A percentile compares a stretch with the other conserved stretches of the same genome.
Evolutionary conservation across 2,329 filamentous ascomycete species (phyloP).

Genomic region (Colletotrichum falcatum): DNA sequence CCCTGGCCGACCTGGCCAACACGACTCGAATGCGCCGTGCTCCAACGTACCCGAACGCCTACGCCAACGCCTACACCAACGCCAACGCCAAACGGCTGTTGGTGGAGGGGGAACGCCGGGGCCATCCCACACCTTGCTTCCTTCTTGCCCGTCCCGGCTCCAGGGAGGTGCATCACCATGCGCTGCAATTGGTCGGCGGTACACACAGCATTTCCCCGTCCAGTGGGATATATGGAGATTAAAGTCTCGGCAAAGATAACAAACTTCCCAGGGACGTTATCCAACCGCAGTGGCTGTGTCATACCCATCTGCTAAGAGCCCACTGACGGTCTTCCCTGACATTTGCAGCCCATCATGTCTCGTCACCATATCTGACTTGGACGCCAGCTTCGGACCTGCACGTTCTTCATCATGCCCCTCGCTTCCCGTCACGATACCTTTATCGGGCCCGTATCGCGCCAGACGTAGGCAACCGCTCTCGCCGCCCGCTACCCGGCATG

Average conservation of each 20-base stretch:
- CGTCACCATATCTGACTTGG: constrained; percentile 17
- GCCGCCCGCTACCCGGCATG: background rate
- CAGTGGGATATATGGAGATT: constrained; percentile 31
- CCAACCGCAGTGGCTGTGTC: constrained; percentile 14
- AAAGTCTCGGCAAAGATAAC: constrained; percentile 41
- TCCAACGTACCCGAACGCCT: background rate
- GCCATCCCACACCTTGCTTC: constrained; percentile 9
- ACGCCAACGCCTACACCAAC: too few relatives aligned
- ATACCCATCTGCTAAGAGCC: constrained; percentile 28
- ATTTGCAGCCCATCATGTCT: background rate
- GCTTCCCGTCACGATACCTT: constrained; percentile 17
- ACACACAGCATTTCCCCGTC: constrained; percentile 14
- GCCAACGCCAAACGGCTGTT: constrained; percentile 7
- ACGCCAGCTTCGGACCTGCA: constrained; percentile 10
- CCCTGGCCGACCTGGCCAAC: background rate
- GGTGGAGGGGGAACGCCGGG: background rate
- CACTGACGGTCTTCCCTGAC: background rate
- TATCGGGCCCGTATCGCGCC: constrained; percentile 6
- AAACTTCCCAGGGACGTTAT: constrained; percentile 4
- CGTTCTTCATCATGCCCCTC: constrained; percentile 19
- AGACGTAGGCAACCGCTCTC: background rate
- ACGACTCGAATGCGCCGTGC: constrained; percentile 7
- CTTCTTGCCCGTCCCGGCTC: constrained; percentile 14
- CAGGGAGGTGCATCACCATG: constrained; percentile 15
- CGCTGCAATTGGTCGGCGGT: constrained; percentile 35